These are phyloP conservation scores for Rhizomucor miehei DNA, from an alignment of 371 early-diverging fungal species.

Conservation along the genomic window DNA sequence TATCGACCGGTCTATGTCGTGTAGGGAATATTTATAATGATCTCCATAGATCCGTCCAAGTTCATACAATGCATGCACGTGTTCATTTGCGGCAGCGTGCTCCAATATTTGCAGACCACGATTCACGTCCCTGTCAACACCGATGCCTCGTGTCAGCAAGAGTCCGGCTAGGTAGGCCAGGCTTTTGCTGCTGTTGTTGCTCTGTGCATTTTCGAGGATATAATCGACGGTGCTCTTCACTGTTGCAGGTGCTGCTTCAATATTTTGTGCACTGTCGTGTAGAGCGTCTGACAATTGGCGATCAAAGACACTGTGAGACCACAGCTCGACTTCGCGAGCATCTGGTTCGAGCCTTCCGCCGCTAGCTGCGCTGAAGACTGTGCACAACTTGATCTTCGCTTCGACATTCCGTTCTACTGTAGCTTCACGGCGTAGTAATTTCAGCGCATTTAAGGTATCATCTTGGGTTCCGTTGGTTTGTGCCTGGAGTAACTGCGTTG, in stretches of 20 bases:
- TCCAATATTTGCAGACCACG: conserved; percentile 22
- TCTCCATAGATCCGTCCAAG: conserved; percentile 43
- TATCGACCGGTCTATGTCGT: conserved; percentile 24
- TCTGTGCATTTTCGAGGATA: conserved; percentile 9
- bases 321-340: conserved; percentile 31
- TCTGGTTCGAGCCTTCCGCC: conserved; percentile 6
- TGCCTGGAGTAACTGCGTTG: not conserved
- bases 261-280: conserved; percentile 11
- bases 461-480: not conserved
- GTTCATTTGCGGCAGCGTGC: conserved; percentile 24
- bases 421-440: conserved; percentile 29
- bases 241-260: conserved; percentile 10
- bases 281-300: conserved; percentile 34
- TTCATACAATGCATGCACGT: conserved; percentile 39
- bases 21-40: conserved; percentile 31
- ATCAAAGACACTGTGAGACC: conserved; percentile 46
- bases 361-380: conserved; percentile 17
- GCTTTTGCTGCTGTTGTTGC: conserved; percentile 2
- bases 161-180: conserved; percentile 34
- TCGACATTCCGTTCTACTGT: conserved; percentile 27
- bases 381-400: conserved; percentile 42
- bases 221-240: conserved; percentile 6
- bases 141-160: conserved; percentile 35
- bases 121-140: conserved; percentile 20
- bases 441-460: conserved; percentile 18